Evolutionary conservation across 1,139 yeast genomes (phyloP), one percentile per base, ranked within the genome.

Genomic region (Kluyveromyces sp.): DNA sequence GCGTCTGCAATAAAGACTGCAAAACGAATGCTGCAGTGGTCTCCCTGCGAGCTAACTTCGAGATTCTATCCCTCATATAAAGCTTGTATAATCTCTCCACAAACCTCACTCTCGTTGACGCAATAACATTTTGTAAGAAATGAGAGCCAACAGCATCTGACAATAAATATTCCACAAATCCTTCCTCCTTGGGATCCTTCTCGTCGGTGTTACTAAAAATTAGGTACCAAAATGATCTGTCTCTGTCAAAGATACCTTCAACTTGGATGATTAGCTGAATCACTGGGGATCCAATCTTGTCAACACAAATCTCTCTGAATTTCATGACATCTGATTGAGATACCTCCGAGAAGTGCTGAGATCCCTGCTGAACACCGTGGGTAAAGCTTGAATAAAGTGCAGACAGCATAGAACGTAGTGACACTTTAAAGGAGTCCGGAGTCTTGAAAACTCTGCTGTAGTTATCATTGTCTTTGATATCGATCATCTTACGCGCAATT

Each of bases 101-200:
- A 56, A 78, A 78, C 53, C 78, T 81, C 48, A 76, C 66, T 52
- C 94, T 79, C 40, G 83, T 83, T 44, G 75, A 77, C 40, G 75
- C 77, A 43, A 89, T 70, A 18, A 80, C 74, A 16, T 81, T 74
- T 63, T 89, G 89, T 35, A 89, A 69, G 67, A 89, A 88, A 65
- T 88, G 96, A 1, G 95, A 83, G 0, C 97, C 98, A 13, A 88
- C 87, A 1, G 95, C 73, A 58, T 89, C 96, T 4, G 94, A 80
- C 41, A 89, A 67, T 46, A 89, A 70, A 58, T 84, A 84, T 60
- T 88, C 96, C 33, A 88, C 82, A 61, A 83, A 88, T 1, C 92
- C 77, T 51, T 78, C 88, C 60, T 88, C 95, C 46, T 79, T 75
- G 0, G 77, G 53, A 46, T 82, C 80, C 44, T 68, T 73, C 20